A percentile compares a stretch with the other conserved stretches of the same genome.
Conservation (phyloP, 345 rosid species). For the Psidium friedrichsthalianum region DNA sequence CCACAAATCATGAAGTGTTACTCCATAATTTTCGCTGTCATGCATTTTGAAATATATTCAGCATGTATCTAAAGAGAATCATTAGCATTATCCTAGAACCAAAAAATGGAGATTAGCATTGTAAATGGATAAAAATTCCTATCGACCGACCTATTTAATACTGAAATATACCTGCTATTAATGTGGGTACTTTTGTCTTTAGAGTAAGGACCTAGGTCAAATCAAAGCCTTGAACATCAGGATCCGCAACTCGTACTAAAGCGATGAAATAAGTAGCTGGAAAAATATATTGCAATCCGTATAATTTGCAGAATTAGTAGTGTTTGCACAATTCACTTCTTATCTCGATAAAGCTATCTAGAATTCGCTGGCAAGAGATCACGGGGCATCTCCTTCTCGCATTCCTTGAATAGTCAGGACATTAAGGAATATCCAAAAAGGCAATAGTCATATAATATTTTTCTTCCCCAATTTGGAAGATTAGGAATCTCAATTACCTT, state of each 20-base stretch:
- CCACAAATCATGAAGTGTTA: too few species aligned
- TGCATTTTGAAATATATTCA: not conserved
- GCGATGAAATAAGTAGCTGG: not conserved
- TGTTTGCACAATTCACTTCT: not conserved
- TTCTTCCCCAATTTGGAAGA: not conserved
- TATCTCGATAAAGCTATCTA: not conserved
- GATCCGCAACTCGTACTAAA: not conserved
- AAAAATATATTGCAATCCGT: not conserved
- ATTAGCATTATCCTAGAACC: not conserved
- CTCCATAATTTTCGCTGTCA: not conserved
- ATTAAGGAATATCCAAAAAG: not conserved
- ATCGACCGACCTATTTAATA: not conserved
- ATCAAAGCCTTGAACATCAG: not conserved
- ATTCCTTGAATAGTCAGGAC: not conserved
- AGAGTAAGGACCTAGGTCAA: not conserved
- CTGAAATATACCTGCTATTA: not conserved
- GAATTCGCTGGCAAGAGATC: not conserved
- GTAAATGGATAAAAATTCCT: not conserved
- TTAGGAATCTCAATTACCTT: not conserved
- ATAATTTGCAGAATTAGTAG: not conserved
- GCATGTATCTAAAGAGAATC: not conserved
- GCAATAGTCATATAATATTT: not conserved
- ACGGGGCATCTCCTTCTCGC: not conserved
- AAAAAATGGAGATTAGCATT: not conserved
- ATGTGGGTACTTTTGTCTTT: not conserved